A percentile compares a stretch with the other conserved stretches of the same genome.
These are phyloP conservation scores for Corynascus novoguineensis DNA, from an alignment of 495 filamentous ascomycete species.

Conservation along the genomic window DNA sequence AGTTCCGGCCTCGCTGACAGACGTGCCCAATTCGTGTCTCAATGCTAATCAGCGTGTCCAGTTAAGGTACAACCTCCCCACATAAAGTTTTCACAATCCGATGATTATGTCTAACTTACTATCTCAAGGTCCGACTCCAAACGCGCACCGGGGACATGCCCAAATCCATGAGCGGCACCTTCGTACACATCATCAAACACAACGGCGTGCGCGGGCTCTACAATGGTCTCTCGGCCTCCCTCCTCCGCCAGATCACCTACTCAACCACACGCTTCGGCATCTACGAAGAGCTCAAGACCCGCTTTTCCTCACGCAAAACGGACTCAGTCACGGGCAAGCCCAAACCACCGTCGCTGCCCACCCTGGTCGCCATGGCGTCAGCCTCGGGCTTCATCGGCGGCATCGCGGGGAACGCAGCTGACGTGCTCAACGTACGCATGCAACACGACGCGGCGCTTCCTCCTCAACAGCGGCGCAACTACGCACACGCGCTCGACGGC, in stretches of 20 bases:
- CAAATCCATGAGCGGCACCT: conserved; percentile 72
- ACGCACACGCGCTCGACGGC: conserved; percentile 83
- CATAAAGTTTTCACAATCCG: neutral
- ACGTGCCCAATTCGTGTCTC: neutral
- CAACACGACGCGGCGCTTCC: conserved; percentile 88
- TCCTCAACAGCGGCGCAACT: conserved; percentile 68
- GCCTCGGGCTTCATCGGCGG: conserved; percentile 85
- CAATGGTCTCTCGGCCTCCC: conserved; percentile 80
- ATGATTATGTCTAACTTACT: conserved; percentile 6
- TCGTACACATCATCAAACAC: conserved; percentile 63
- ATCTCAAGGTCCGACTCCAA: conserved; percentile 69
- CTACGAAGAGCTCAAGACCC: conserved; percentile 85
- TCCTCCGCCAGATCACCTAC: conserved; percentile 89
- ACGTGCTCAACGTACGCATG: conserved; percentile 97
- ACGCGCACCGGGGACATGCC: conserved; percentile 63
- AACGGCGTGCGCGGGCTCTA: conserved; percentile 72
- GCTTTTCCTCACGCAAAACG: conserved; percentile 35
- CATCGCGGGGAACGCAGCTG: conserved; percentile 85
- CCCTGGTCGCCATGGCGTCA: conserved; percentile 73
- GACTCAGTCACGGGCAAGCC: conserved; percentile 32
- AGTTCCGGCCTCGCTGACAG: too few relatives aligned
- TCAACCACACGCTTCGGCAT: conserved; percentile 89
- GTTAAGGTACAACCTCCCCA: conserved; percentile 30
- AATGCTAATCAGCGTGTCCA: conserved; percentile 23
- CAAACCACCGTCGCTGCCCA: conserved; percentile 55